Evolutionary conservation across 768 basidiomycete genomes (phyloP).

Genomic region (Trichaptum fuscoviolaceum): DNA sequence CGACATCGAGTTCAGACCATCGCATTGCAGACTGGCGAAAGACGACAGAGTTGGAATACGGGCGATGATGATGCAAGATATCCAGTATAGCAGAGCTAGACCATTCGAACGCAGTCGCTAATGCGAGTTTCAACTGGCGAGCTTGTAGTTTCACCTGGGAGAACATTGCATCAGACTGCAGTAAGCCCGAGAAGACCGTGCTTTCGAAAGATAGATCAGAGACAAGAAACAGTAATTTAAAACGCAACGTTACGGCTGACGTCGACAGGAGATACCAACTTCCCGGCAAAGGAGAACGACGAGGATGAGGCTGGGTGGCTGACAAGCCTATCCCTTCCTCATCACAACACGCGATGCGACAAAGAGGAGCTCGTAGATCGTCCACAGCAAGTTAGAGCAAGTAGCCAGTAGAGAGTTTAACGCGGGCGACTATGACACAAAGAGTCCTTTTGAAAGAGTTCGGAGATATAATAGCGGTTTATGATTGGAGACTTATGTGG

Average conservation of each 20-base stretch:
- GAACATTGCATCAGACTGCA: neutral
- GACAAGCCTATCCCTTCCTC: too few species aligned
- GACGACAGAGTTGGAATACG: neutral
- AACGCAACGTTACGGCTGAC: neutral
- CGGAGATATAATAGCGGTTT: too few species aligned
- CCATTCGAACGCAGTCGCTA: neutral
- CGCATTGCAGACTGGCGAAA: neutral
- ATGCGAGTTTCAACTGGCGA: neutral
- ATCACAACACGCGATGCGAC: too few species aligned
- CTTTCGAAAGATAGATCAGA: neutral
- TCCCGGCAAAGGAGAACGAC: too few species aligned
- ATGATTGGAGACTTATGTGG: too few species aligned
- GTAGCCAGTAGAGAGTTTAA: too few species aligned
- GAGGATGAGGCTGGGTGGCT: too few species aligned
- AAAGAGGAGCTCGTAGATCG: too few species aligned
- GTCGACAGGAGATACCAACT: too few species aligned
- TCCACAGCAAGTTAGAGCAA: too few species aligned
- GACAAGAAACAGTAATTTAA: neutral
- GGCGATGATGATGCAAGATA: neutral
- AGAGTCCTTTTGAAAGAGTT: too few species aligned
- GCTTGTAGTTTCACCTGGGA: neutral
- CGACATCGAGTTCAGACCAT: neutral
- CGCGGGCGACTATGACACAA: too few species aligned
- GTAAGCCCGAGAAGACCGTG: neutral
- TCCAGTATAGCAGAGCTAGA: neutral